Evolutionary conservation across 1,139 yeast species (phyloP).

Genomic region (Meyerozyma elateridarum): DNA sequence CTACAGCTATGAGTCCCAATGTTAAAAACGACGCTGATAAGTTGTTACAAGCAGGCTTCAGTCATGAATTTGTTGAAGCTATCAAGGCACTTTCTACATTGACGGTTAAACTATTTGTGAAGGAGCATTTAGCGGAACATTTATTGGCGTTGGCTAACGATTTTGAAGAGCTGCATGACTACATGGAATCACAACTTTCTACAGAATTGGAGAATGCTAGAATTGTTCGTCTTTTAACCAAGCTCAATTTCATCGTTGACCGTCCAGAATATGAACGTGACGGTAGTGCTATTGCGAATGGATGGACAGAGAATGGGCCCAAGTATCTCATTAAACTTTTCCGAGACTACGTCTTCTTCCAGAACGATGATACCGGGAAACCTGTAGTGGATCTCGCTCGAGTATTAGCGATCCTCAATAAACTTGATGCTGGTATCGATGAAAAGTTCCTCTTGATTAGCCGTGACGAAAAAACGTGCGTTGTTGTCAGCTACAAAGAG

Average conservation of each 20-base stretch:
- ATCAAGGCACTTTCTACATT: slow-evolving; percentile 9
- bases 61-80: slow-evolving; percentile 20
- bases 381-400: slow-evolving; percentile 81
- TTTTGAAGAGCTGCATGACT: slow-evolving; percentile 56
- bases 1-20: slow-evolving; percentile 20
- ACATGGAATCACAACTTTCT: slow-evolving; percentile 59
- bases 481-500: slow-evolving; percentile 76
- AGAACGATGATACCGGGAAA: slow-evolving; percentile 68
- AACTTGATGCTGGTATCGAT: slow-evolving; percentile 88
- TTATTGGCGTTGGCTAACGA: slow-evolving; percentile 47
- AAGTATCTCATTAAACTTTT: slow-evolving; percentile 73
- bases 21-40: slow-evolving; percentile 15
- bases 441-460: slow-evolving; percentile 78
- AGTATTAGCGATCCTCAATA: slow-evolving; percentile 74
- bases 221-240: slow-evolving; percentile 73
- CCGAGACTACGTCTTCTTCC: slow-evolving; percentile 83
- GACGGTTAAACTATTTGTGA: slow-evolving; percentile 14
- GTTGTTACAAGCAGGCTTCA: slow-evolving; percentile 13
- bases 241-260: slow-evolving; percentile 73
- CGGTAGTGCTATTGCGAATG: slow-evolving; percentile 9
- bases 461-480: slow-evolving; percentile 76
- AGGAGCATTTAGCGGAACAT: slow-evolving; percentile 29
- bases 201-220: slow-evolving; percentile 87
- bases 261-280: slow-evolving; percentile 54
- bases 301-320: slow-evolving; percentile 74